These are phyloP conservation scores for Graphium sp. DNA, from an alignment of 2,329 filamentous ascomycete species.

Conservation along the genomic window DNA sequence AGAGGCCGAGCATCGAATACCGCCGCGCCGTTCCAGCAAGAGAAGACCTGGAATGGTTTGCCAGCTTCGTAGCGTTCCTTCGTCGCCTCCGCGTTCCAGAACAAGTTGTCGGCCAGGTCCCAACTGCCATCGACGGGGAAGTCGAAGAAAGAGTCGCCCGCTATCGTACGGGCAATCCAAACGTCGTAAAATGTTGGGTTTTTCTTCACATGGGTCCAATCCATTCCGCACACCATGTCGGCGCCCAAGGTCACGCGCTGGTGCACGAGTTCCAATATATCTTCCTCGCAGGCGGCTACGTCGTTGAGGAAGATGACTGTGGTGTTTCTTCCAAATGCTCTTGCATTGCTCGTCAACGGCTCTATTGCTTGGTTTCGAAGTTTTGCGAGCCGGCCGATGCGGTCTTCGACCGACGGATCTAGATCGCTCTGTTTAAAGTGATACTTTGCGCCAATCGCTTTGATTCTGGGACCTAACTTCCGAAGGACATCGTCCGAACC, in stretches of 20 bases:
- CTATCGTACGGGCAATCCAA: slow-evolving; percentile 33
- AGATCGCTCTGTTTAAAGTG: slow-evolving; percentile 22
- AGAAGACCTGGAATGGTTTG: slow-evolving; percentile 38
- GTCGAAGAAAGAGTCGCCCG: slow-evolving; percentile 36
- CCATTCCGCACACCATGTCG: slow-evolving; percentile 41
- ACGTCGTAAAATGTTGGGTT: slow-evolving; percentile 38
- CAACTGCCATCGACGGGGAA: slow-evolving; percentile 30
- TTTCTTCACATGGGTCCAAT: slow-evolving; percentile 29
- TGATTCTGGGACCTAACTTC: slow-evolving; percentile 19
- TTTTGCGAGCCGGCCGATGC: slow-evolving; percentile 27
- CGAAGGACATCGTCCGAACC: slow-evolving; percentile 32
- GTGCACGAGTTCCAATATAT: slow-evolving; percentile 36
- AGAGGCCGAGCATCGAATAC: slow-evolving; percentile 29
- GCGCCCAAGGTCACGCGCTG: slow-evolving; percentile 27
- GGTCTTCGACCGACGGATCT: slow-evolving; percentile 22
- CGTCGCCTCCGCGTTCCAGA: slow-evolving; percentile 27
- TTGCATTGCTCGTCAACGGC: slow-evolving; percentile 23
- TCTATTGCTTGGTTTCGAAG: slow-evolving; percentile 34
- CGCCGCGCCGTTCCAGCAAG: slow-evolving; percentile 42
- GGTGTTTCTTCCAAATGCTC: too few relatives aligned
- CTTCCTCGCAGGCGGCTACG: slow-evolving; percentile 31
- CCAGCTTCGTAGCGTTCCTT: slow-evolving; percentile 13
- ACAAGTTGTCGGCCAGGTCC: slow-evolving; percentile 29
- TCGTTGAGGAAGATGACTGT: slow-evolving; percentile 37
- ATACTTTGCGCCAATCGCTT: slow-evolving; percentile 19